These are phyloP conservation scores for Triangularia verruculosa DNA, from an alignment of 2,329 filamentous ascomycete species.

Conservation along the genomic window DNA sequence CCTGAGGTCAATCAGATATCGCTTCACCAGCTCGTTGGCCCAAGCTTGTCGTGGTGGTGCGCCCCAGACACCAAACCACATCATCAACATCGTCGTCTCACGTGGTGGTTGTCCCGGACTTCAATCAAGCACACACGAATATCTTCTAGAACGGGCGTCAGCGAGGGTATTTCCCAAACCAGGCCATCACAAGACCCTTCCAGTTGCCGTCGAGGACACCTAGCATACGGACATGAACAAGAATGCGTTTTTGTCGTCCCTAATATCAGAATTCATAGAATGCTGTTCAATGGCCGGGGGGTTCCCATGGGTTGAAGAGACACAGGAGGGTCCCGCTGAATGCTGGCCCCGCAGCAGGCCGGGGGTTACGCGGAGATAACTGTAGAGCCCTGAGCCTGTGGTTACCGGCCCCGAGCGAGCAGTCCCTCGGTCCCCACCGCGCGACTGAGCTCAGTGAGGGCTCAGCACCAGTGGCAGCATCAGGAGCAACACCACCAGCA, in stretches of 20 bases:
- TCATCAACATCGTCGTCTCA: background rate
- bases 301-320: background rate
- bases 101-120: slow-evolving; percentile 1
- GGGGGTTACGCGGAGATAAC: slow-evolving; percentile 1
- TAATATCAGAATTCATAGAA: background rate
- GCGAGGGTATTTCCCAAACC: background rate
- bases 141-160: background rate
- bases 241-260: background rate
- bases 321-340: background rate
- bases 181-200: background rate
- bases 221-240: slow-evolving; percentile 3
- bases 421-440: slow-evolving; percentile 4
- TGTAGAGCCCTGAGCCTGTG: too few relatives aligned
- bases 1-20: background rate
- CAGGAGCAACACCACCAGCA: background rate
- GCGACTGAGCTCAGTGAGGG: background rate
- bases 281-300: background rate
- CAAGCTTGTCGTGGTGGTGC: background rate
- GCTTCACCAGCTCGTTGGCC: background rate
- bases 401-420: slow-evolving; percentile 8
- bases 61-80: background rate
- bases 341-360: background rate
- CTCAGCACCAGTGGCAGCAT: background rate
- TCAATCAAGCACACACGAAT: background rate
- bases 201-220: background rate